Evolutionary conservation across 768 basidiomycete species (phyloP), one percentile per base, ranked within the genome.

Genomic region (Exsudoporus frostii): DNA sequence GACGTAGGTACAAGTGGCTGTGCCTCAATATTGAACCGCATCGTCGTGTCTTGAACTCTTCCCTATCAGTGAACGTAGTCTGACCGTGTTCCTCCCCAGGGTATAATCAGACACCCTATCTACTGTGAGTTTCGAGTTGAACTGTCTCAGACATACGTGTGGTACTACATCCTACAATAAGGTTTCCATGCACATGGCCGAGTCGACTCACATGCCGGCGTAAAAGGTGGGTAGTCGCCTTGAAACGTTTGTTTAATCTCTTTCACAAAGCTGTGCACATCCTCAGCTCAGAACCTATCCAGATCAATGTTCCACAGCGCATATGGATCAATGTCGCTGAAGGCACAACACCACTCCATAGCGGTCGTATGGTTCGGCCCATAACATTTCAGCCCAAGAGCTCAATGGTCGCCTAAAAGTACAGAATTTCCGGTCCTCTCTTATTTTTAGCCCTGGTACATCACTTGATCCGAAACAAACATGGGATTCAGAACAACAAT

Each of bases 171-270:
- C n/a, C n/a, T n/a, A 73, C 15, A n/a, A 46, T 30, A 42, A 78
- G 78, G 33, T 82, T 82, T 65, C 80, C 79, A 2, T 45, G 73
- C 11, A 74, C 72, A n/a, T 79, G 79, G 79, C 78, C 78, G 3
- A 70, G 74, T 10, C 79, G 3, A 70, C 75, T 10, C 79, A 72
- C 53, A 70, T 74, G 0, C 76, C 80, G 0, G 76, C 79, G 14
- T 17, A 36, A 32, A 22, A n/a, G 19, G 36, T 15, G 36, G n/a
- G 46, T 34, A 10, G n/a, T 45, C 3, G 13, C 29, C 33, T 47
- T 19, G 24, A 15, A n/a, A 8, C 67, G 7, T 29, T 27, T 13
- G 19, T 44, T 9, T n/a, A 25, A 19, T n/a, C 11, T 36, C 19
- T 29, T 32, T 24, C 48, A 29, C 29, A n/a, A 22, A 30, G 20